Evolutionary conservation across 164 flowering plant species (phyloP), one percentile per base, ranked within the genome.

Genomic region (Nymphaea thermarum): DNA sequence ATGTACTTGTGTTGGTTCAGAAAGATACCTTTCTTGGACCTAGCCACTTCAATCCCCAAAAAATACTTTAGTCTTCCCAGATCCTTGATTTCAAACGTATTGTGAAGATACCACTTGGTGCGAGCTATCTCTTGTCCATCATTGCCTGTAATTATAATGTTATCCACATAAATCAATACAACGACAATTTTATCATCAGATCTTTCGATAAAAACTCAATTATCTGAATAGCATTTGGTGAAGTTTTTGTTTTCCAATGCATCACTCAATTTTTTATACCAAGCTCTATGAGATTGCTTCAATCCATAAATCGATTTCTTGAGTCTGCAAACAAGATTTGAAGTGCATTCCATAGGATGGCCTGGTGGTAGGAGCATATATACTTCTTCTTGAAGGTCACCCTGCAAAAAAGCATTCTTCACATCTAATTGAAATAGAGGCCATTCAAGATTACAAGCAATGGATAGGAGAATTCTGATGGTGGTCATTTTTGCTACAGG

Each of bases 351-450:
- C 36, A 25, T 62, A 18, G 2, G 8, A 62, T 11, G 18, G 12
- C 16, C 36, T 14, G 64, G 64, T 6, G 36, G 64, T 14, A 62
- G 12, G 12, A 6, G 2, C 36, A 62, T 62, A 62, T 62, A 62
- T 11, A 62, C 25, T 62, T 62, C 64, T 62, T 62, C 64, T 6
- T 62, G n/a, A 6, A 62, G 18, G 18, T 62, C 64, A 14, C 64
- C 64, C 8, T 62, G 2, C 1, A 62, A 8, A 62, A 62, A 62
- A 18, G 64, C 2, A 62, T 62, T 62, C 1, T 62, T 62, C n/a
- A 62, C 64, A 17, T 62, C 64, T 25, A 62, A 62, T 18, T 62
- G 2, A 25, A 11, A 25, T 17, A 62, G 18, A 17, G 60, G 60
- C 2, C 25, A 62, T 6, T 62, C 8, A 6, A 11, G 36, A 18